Evolutionary conservation across 2,329 filamentous ascomycete species (phyloP), one percentile per base, ranked within the genome.

Genomic region (Coniella vitis): DNA sequence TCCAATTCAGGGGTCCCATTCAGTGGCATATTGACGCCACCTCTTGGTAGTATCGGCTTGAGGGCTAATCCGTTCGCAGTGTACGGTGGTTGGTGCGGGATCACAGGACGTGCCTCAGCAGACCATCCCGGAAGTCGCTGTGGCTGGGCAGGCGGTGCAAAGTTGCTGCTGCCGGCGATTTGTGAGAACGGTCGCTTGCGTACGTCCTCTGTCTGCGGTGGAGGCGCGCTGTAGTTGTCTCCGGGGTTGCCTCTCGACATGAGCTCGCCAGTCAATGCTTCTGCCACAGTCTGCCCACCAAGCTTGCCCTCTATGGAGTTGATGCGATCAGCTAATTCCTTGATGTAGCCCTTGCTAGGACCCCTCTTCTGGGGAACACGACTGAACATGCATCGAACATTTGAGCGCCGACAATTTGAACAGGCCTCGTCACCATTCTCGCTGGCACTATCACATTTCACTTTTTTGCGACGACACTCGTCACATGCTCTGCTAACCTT

Each of bases 291-390:
- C 32, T 78, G 75, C 8, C 69, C 73, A 36, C 76, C 78, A 49
- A 93, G 80, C 61, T 88, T 86, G 56, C 84, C 86, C 63, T 95
- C 90, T 39, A 95, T 83, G 38, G 79, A 84, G 58, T 90, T 83
- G 51, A 95, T 81, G 21, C 90, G 76, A 61, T 95, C 89, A 20
- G 89, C 88, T 19, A 95, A 76, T 64, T 95, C 89, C 63, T 94
- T 95, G 64, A 95, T 95, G 59, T 95, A 95, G 14, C 90, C 90
- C 76, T 95, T 95, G 62, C 86, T 93, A 3, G 90, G 89, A 2
- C 90, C 89, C 53, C 87, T 78, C 66, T 93, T 95, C 74, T 93
- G 87, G 1, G 88, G 89, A 47, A 93, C 84, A 44, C 90, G 79
- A 65, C 87, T 94, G 62, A 95, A 95, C 17, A 90, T 76, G 66